Base-by-base conservation (phyloP, 257 asterid species). In the Cynanchum wilfordii region DNA sequence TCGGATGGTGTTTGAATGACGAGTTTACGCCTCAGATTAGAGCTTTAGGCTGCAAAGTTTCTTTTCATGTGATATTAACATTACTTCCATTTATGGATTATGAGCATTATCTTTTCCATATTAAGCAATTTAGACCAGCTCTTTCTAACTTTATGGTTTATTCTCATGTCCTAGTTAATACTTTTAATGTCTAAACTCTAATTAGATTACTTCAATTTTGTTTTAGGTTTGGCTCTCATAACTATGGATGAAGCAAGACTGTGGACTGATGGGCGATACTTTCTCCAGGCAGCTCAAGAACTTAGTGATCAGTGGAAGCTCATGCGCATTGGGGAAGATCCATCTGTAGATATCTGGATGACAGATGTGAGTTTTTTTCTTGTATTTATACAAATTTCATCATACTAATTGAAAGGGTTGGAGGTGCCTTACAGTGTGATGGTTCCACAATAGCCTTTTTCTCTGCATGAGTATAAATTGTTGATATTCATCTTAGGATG, bases 211-310 rank as follows among this genome's bases (percentile, higher is more conserved):
- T 25, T 71, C 8, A 1, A n/a, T 51, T 59, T n/a, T 33, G 6
- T 82, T 82, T 80, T 76, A 94, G 99, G 99, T 69, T 80, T 94
- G 87, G 97, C 97, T 51, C 92, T 94, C 55, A 76, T 94, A 76
- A 90, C 95, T 25, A 86, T 81, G 69, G 89, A 87, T 15, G 91
- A 87, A 84, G 98, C 99, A 16, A 82, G 90, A 50, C 87, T 94
- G 27, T 91, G 99, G 99, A 94, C 99, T 20, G 99, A 94, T 78
- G 99, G 97, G 30, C 84, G 98, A 29, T 94, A 94, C 81, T 94
- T 94, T 81, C 82, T 94, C 80, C 99, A 94, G 86, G 98, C 99
- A 68, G 83, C 83, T 45, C 87, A 87, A 33, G 89, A 94, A 85
- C 99, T 94, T 68, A 79, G 90, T 71, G 77, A 79, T 68, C 89